Evolutionary conservation across 1,139 yeast genomes (phyloP).

Genomic region (Scheffersomyces titani): DNA sequence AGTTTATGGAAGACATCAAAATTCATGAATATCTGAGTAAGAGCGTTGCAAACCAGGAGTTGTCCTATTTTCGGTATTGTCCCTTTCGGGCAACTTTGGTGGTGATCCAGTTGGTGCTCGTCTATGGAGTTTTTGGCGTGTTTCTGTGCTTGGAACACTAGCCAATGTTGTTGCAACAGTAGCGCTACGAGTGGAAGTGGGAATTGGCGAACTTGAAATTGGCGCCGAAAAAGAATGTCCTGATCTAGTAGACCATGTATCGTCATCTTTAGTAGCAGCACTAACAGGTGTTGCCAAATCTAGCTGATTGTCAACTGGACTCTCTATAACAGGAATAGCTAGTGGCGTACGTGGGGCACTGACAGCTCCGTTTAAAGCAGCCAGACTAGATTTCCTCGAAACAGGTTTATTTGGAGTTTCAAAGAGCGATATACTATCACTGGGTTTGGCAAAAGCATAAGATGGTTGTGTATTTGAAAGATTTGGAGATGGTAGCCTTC

Average conservation of each 20-base stretch:
- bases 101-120: conserved; percentile 11
- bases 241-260: conserved; percentile 2
- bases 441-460: conserved; percentile 13
- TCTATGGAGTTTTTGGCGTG: conserved; percentile 2
- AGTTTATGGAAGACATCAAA: neutral
- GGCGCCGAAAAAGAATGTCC: neutral
- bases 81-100: conserved; percentile 5
- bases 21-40: too few species aligned
- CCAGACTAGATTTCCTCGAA: neutral
- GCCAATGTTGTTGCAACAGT: neutral
- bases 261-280: neutral
- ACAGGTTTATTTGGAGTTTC: neutral
- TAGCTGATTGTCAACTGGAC: neutral
- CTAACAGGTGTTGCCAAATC: neutral
- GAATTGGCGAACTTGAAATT: neutral
- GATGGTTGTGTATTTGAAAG: conserved; percentile 9
- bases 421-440: neutral
- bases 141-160: neutral
- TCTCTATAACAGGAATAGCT: neutral
- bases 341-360: neutral
- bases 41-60: neutral
- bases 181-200: neutral
- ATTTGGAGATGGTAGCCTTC: neutral
- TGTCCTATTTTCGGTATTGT: neutral
- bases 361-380: neutral